Percentiles rank a stretch among this genome's conserved stretches.
Evolutionary conservation across 441 rosid species (phyloP).

Genomic region (Pelargonium fulgidum): DNA sequence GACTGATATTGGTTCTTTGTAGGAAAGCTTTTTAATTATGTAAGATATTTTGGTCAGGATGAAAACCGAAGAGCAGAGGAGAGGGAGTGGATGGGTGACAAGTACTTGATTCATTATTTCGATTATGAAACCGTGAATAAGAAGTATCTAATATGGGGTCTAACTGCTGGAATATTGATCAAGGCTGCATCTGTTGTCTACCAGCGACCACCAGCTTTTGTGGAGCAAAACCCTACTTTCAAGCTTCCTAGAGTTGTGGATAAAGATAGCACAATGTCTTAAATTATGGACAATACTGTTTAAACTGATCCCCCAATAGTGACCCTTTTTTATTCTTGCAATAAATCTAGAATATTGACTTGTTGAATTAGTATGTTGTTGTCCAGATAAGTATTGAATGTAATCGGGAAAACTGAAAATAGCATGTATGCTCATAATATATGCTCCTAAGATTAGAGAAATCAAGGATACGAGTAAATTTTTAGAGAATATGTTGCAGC

Average conservation of each 20-base stretch:
- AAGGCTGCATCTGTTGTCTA: constrained; percentile 51
- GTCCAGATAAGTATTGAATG: background rate
- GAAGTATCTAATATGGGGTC: constrained; percentile 46
- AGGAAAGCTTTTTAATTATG: background rate
- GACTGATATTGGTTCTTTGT: background rate
- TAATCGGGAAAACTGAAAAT: background rate
- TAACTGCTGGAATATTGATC: constrained; percentile 64
- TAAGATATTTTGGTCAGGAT: constrained; percentile 34
- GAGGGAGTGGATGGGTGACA: constrained; percentile 41
- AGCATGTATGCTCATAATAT: too few species aligned
- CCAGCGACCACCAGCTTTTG: constrained; percentile 45
- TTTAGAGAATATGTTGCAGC: background rate
- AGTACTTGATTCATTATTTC: constrained; percentile 52
- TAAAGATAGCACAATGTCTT: constrained; percentile 4
- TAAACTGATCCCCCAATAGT: too few species aligned
- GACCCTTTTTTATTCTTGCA: background rate
- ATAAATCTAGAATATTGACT: background rate
- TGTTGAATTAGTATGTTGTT: background rate
- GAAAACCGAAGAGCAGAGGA: constrained; percentile 50
- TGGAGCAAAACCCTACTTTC: constrained; percentile 28
- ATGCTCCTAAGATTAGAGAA: background rate
- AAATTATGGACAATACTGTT: background rate
- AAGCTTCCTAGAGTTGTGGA: background rate
- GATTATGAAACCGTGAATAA: constrained; percentile 36
- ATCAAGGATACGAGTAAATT: background rate